phyloP scores from a whole-genome alignment of 768 basidiomycete genomes.

The Podaxis sp. region DNA sequence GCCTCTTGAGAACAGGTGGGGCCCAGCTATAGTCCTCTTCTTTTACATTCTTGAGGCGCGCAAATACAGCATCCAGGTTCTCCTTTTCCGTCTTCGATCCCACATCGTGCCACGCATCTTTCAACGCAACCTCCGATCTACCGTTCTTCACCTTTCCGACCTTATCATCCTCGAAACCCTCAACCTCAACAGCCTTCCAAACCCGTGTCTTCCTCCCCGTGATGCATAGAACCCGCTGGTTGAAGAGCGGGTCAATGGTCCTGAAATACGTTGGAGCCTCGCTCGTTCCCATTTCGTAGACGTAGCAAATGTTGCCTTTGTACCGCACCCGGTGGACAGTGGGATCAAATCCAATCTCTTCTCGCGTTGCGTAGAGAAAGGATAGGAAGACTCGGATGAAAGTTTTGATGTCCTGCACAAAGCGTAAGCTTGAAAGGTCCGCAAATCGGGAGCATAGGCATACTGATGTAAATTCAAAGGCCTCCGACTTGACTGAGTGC shows the following conservation, averaged over 20 bases:
- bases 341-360: slow-evolving; percentile 12
- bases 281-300: background rate
- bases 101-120: slow-evolving; percentile 22
- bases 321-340: background rate
- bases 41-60: slow-evolving; percentile 3
- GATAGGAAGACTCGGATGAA: slow-evolving; percentile 5
- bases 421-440: background rate
- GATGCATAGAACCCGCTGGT: slow-evolving; percentile 8
- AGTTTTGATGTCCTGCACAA: background rate
- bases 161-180: background rate
- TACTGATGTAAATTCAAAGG: background rate
- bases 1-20: background rate
- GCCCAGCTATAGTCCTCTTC: slow-evolving; percentile 1
- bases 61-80: slow-evolving; percentile 18
- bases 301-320: background rate
- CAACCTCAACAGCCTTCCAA: slow-evolving; percentile 16
- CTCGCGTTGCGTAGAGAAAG: background rate
- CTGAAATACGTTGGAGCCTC: background rate
- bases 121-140: slow-evolving; percentile 11
- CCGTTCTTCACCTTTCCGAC: slow-evolving; percentile 9
- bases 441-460: background rate
- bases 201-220: slow-evolving; percentile 18
- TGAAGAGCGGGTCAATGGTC: background rate
- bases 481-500: slow-evolving; percentile 5
- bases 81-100: slow-evolving; percentile 14